A percentile compares a stretch with the other conserved stretches of the same genome.
These are phyloP conservation scores for Pascua sp. DNA, from an alignment of 1,284 basidiomycete species.

Conservation along the genomic window DNA sequence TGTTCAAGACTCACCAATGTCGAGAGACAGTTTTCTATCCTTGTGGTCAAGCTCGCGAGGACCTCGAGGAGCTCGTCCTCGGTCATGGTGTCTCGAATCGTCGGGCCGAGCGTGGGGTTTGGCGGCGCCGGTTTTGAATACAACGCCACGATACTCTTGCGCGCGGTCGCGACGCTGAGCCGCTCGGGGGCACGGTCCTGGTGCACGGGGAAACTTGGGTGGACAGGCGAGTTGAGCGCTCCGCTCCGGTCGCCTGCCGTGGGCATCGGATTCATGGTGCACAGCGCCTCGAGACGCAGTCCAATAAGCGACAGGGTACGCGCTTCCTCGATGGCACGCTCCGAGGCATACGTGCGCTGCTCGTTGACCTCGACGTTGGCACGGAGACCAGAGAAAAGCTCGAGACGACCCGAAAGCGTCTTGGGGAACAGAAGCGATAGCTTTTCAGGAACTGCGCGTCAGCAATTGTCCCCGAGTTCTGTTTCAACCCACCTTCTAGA, in stretches of 20 bases:
- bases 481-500: constrained; percentile 59
- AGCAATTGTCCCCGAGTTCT: background rate
- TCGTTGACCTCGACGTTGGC: constrained; percentile 52
- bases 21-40: constrained; percentile 76
- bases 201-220: background rate
- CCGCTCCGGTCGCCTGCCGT: constrained; percentile 5
- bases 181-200: constrained; percentile 42
- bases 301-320: constrained; percentile 71
- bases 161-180: background rate
- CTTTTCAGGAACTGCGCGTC: constrained; percentile 64
- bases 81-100: constrained; percentile 66
- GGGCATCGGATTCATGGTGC: constrained; percentile 54
- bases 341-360: constrained; percentile 55
- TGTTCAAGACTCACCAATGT: constrained; percentile 52
- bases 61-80: constrained; percentile 72
- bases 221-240: constrained; percentile 53
- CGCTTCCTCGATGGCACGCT: constrained; percentile 73
- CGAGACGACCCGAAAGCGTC: constrained; percentile 68
- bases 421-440: constrained; percentile 81
- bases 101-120: constrained; percentile 58
- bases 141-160: constrained; percentile 5
- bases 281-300: constrained; percentile 77
- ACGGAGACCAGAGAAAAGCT: constrained; percentile 55
- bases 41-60: constrained; percentile 68
- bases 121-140: constrained; percentile 2